Evolutionary conservation across 352 stramenopile species (phyloP).

Genomic region (Globisporangium mamillatum): DNA sequence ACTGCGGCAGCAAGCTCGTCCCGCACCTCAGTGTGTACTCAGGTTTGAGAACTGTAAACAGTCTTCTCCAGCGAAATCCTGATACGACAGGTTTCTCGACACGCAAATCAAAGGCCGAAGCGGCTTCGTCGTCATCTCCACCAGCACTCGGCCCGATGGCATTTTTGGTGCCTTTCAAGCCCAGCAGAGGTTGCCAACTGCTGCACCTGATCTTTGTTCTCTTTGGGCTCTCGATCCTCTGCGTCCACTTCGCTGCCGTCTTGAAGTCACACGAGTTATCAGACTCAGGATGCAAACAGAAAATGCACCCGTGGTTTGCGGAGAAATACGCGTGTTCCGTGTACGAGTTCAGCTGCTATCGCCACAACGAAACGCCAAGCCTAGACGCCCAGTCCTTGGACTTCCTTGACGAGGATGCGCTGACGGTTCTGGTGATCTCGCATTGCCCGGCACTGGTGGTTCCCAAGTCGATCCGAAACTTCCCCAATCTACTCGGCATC

Average conservation of each 20-base stretch:
- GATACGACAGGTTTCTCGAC: neutral
- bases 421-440: constrained; percentile 20
- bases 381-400: constrained; percentile 9
- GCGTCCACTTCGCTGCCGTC: neutral
- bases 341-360: constrained; percentile 26
- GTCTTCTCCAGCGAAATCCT: constrained; percentile 12
- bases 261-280: neutral
- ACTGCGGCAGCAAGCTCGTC: constrained; percentile 11
- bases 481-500: constrained; percentile 30
- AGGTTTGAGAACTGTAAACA: constrained; percentile 24
- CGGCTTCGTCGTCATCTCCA: neutral
- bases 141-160: neutral
- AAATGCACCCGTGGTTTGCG: constrained; percentile 38
- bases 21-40: constrained; percentile 22
- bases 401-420: constrained; percentile 14
- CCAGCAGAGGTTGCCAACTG: neutral
- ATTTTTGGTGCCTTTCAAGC: neutral
- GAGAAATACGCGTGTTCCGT: constrained; percentile 25
- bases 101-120: neutral
- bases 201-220: neutral
- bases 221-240: neutral
- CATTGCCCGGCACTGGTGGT: constrained; percentile 25
- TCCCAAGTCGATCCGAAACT: constrained; percentile 16
- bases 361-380: constrained; percentile 8
- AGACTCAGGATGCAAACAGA: constrained; percentile 24